Evolutionary conservation across 129 eudicot genomes (phyloP).

Genomic region (Saposhnikovia divaricata): DNA sequence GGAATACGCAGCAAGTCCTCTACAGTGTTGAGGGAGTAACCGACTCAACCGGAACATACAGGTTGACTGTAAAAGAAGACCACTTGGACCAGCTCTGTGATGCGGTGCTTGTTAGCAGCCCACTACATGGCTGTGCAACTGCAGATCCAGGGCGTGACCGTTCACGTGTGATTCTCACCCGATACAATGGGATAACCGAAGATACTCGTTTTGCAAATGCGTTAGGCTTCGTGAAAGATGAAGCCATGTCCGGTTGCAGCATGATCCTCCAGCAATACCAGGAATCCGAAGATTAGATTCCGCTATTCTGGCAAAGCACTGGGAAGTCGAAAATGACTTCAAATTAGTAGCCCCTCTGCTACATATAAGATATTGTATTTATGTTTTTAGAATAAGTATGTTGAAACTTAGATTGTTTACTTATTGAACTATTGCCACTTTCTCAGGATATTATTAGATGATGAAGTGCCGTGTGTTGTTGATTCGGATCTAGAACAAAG

Average conservation of each 20-base stretch:
- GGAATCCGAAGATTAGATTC: constrained; percentile 35
- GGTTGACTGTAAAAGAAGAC: constrained; percentile 42
- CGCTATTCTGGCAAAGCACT: background rate
- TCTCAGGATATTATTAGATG: background rate
- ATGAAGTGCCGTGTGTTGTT: too few relatives aligned
- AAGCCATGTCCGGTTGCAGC: constrained; percentile 37
- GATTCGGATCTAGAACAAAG: too few relatives aligned
- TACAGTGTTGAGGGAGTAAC: constrained; percentile 37
- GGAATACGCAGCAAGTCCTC: constrained; percentile 23
- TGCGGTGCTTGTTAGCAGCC: constrained; percentile 52
- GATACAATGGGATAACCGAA: constrained; percentile 44
- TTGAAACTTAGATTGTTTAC: background rate
- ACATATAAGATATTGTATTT: background rate
- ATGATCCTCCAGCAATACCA: constrained; percentile 36
- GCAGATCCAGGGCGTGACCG: constrained; percentile 55
- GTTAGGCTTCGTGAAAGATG: constrained; percentile 51
- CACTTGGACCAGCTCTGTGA: constrained; percentile 41
- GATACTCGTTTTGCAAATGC: constrained; percentile 42
- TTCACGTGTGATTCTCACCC: constrained; percentile 45
- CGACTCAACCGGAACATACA: constrained; percentile 44
- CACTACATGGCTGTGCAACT: constrained; percentile 24
- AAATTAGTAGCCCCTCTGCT: background rate
- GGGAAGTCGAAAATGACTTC: background rate
- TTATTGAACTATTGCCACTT: background rate
- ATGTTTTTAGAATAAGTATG: background rate